Evolutionary conservation across 352 stramenopile species (phyloP), one percentile per base, ranked within the genome.

Genomic region (Peronospora tabacina): DNA sequence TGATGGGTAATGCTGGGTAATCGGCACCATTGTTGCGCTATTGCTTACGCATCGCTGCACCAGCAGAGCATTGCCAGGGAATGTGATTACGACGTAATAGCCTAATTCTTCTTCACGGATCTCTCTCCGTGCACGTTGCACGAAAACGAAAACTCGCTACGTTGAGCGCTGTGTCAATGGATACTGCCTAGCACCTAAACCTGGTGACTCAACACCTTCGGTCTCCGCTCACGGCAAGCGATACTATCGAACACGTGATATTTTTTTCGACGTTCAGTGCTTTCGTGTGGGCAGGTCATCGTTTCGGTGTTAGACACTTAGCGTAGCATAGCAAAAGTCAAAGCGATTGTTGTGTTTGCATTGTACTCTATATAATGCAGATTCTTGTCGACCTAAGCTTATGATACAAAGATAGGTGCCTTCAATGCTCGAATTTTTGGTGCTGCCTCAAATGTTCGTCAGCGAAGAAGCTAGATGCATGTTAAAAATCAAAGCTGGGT

Each of bases 271-370:
- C n/a, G n/a, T n/a, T n/a, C n/a, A n/a, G n/a, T n/a, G n/a, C n/a
- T n/a, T n/a, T n/a, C n/a, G n/a, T n/a, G n/a, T 44, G 20, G 7
- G 22, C 20, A 19, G 22, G 13, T 13, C 13, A 15, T 20, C 9
- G 42, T 19, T 45, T 45, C 50, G 26, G 26, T 44, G 28, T 47
- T 52, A 26, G 42, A 51, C 49, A 57, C 7, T 22, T 13, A 12
- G 12, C 7, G 32, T 13, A 12, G 12, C 32, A 12, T 36, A 36
- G 13, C 26, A 10, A 19, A 7, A 28, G 2, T 2, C 0, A 20
- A 24, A 7, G 5, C 11, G 4, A 13, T 19, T 5, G 22, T 26
- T 26, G 22, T 30, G 16, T 24, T 9, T 8, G 19, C 17, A 10
- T 19, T 30, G 29, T 28, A 53, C 48, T 26, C 36, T 36, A 26